Conservation (phyloP, 768 basidiomycete genomes). For the Xanthoconium stramineum region DNA sequence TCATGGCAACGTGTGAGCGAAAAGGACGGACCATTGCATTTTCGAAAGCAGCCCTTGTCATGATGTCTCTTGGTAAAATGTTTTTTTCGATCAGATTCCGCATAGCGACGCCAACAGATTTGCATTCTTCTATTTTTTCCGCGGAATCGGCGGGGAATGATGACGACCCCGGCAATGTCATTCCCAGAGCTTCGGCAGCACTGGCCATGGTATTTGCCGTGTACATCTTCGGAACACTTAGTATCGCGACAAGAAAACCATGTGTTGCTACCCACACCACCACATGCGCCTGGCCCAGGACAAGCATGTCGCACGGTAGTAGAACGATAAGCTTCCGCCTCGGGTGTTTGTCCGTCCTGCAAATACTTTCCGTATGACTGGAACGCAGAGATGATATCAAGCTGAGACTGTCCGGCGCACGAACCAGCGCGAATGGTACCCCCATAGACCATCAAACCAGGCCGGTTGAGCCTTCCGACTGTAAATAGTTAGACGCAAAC, state of each 20-base stretch:
- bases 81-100: slow-evolving; percentile 84
- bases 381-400: slow-evolving; percentile 97
- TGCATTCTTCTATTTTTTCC: slow-evolving; percentile 86
- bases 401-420: slow-evolving; percentile 80
- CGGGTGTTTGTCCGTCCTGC: slow-evolving; percentile 79
- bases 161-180: slow-evolving; percentile 96
- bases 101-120: slow-evolving; percentile 78
- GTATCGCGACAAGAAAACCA: not conserved
- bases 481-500: slow-evolving; percentile 11
- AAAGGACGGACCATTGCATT: slow-evolving; percentile 80
- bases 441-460: slow-evolving; percentile 97
- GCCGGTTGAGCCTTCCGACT: slow-evolving; percentile 95
- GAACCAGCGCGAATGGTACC: slow-evolving; percentile 92
- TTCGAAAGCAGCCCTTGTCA: slow-evolving; percentile 95
- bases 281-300: slow-evolving; percentile 97
- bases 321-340: slow-evolving; percentile 81
- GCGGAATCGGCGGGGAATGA: slow-evolving; percentile 91
- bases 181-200: slow-evolving; percentile 91
- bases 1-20: slow-evolving; percentile 7
- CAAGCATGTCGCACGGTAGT: slow-evolving; percentile 90
- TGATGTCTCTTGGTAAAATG: slow-evolving; percentile 91
- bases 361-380: slow-evolving; percentile 96
- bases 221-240: slow-evolving; percentile 68
- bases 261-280: slow-evolving; percentile 67
- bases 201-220: slow-evolving; percentile 99